Conservation (phyloP, 768 basidiomycete genomes). For the Hygrocybe coccinea region DNA sequence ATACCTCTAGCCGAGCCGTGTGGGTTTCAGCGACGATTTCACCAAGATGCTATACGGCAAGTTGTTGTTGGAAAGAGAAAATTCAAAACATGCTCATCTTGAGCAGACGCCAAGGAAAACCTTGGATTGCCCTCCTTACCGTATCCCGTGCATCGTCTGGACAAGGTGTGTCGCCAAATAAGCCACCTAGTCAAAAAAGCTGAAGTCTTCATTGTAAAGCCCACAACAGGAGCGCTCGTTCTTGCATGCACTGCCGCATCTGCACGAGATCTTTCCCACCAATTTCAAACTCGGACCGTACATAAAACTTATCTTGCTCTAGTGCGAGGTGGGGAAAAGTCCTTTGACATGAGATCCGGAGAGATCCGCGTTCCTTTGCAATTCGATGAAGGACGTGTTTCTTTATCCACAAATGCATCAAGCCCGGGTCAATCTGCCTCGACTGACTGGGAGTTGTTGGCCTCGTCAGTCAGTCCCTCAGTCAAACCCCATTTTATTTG, state of each 20-base stretch:
- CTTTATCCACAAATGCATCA: constrained; percentile 25
- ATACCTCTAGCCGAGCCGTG: constrained; percentile 1
- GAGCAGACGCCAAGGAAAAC: constrained; percentile 23
- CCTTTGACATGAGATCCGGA: constrained; percentile 38
- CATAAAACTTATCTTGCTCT: constrained; percentile 62
- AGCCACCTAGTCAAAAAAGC: neutral
- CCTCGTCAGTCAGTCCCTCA: constrained; percentile 53
- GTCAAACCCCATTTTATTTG: too few relatives aligned
- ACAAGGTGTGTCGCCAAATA: constrained; percentile 44
- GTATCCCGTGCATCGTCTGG: constrained; percentile 57
- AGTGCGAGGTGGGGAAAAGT: constrained; percentile 48
- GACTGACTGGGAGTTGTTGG: constrained; percentile 57
- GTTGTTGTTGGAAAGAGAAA: constrained; percentile 6
- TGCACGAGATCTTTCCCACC: constrained; percentile 49
- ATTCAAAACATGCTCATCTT: constrained; percentile 6
- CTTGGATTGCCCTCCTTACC: too few relatives aligned
- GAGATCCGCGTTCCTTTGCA: constrained; percentile 41
- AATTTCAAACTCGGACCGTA: constrained; percentile 46
- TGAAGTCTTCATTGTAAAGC: constrained; percentile 31
- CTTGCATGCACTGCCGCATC: constrained; percentile 42
- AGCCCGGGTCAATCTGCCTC: constrained; percentile 31
- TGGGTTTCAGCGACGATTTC: constrained; percentile 22
- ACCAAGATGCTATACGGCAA: constrained; percentile 34
- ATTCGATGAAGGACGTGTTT: constrained; percentile 44
- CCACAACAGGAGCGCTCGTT: constrained; percentile 60